Base-by-base conservation (phyloP, 306 rosid genomes). In the Mimosa pudica region DNA sequence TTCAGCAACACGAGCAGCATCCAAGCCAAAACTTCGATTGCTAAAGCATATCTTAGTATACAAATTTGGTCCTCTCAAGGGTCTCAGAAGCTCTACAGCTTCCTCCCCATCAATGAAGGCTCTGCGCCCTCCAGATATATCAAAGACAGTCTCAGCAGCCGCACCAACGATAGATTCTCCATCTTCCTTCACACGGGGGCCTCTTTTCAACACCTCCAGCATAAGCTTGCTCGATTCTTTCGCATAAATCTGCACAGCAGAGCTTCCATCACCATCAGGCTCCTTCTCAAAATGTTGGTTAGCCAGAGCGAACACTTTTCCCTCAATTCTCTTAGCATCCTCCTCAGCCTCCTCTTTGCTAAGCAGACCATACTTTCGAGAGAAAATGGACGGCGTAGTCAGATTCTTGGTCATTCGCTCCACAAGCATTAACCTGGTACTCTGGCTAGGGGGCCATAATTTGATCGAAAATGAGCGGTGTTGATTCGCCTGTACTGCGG, bases 191-290 rank as follows among this genome's bases (percentile, higher is more conserved):
- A 5, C 49, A 76, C 58, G 89, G 1, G 95, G 95, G 16, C 98
- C 97, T 80, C 97, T 85, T 85, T 93, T 93, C 82, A 93, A 80
- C 79, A 87, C 90, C 44, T 88, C 97, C 91, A 93, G 82, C 97
- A 91, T 93, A 70, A 90, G 93, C 87, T 86, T 91, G 81, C 98
- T 93, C 7, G 98, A 93, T 46, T 93, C 97, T 86, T 90, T 91
- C 64, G 98, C 97, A 81, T 93, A 93, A 82, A 93, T 83, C 83
- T 91, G 93, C 81, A 93, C 97, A 7, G 97, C 92, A 76, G 92
- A 90, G 81, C 92, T 90, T 77, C 97, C 98, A 77, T 93, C 98
- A 67, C 91, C 91, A 79, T 91, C 88, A 57, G 93, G 86, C 82
- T 93, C 97, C 84, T 89, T 91, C 85, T 86, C 92, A 81, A 93